Evolutionary conservation across 371 early-diverging fungal species (phyloP), one percentile per base, ranked within the genome.

Genomic region (Haplosporangium sp.): DNA sequence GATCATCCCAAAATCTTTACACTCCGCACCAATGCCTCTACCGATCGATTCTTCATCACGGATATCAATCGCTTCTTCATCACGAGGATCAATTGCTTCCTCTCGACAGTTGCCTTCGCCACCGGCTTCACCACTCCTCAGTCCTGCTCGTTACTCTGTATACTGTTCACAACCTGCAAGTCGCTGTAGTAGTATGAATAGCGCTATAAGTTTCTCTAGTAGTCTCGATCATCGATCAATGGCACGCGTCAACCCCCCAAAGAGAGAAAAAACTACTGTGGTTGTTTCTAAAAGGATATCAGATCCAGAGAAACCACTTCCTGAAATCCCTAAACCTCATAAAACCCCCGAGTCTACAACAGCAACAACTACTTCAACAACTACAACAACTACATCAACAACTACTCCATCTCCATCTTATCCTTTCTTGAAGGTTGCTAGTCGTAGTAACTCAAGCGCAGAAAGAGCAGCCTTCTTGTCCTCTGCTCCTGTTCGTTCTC

Each of bases 181-280:
- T 47, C 63, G 60, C 9, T 67, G 67, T 60, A 71, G 64, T 11
- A 67, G 68, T 40, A 59, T 71, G 42, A 63, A 47, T 62, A 71
- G 67, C 64, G 37, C 44, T 2, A 38, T 60, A 63, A 63, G 64
- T 19, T 56, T 52, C 15, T 39, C 56, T 0, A 35, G 71, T 19
- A 67, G 67, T 38, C 77, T 72, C 27, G 69, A 77, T 19, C 77
- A 72, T 38, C 72, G 77, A 50, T 60, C 72, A 47, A 77, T 77
- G 77, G 17, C 61, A n/a, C 77, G 77, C 27, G 38, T 65, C 39
- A 45, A 44, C 10, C 17, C 20, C 38, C n/a, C 34, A 27, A 20
- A 53, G 13, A 53, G 53, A 53, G 10, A 5, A 8, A 53, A 53
- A 27, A 1, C 27, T 27, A 27, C 27, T 27, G 27, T 27, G 27